A percentile compares a stretch with the other conserved stretches of the same genome.
phyloP scores from a whole-genome alignment of 2,329 filamentous ascomycete genomes.

The Fusarium pseudograminearum region DNA sequence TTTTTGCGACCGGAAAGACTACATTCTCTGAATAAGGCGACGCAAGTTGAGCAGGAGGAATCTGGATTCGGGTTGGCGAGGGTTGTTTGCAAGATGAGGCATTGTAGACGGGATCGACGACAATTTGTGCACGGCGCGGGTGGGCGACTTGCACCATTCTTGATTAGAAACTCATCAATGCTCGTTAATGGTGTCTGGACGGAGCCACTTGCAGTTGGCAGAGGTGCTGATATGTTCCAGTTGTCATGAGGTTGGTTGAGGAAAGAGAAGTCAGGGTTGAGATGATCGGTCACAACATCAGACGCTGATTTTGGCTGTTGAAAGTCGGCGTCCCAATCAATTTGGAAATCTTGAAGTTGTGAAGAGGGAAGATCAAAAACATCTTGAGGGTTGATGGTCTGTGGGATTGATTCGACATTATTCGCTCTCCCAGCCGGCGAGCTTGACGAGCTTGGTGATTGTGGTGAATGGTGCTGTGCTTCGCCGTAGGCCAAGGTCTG shows the following conservation, averaged over 20 bases:
- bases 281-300: neutral
- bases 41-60: conserved; percentile 62
- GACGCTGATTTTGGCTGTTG: conserved; percentile 29
- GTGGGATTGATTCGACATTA: neutral
- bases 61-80: conserved; percentile 60
- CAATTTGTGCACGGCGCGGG: conserved; percentile 60
- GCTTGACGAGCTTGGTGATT: conserved; percentile 28
- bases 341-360: conserved; percentile 1
- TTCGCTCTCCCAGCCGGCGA: conserved; percentile 11
- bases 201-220: neutral
- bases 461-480: conserved; percentile 22
- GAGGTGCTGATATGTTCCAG: conserved; percentile 24
- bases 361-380: neutral
- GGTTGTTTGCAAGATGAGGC: conserved; percentile 61
- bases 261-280: conserved; percentile 37
- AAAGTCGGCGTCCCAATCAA: conserved; percentile 42
- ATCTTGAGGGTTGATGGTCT: conserved; percentile 20
- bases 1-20: conserved; percentile 61
- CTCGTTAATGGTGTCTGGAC: conserved; percentile 35
- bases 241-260: conserved; percentile 30
- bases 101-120: conserved; percentile 59
- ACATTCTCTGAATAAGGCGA: conserved; percentile 63
- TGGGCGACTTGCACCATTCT: conserved; percentile 58
- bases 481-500: conserved; percentile 37
- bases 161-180: conserved; percentile 55